These are phyloP conservation scores for Hericium coralloides DNA, from an alignment of 768 basidiomycete species.

Conservation along the genomic window DNA sequence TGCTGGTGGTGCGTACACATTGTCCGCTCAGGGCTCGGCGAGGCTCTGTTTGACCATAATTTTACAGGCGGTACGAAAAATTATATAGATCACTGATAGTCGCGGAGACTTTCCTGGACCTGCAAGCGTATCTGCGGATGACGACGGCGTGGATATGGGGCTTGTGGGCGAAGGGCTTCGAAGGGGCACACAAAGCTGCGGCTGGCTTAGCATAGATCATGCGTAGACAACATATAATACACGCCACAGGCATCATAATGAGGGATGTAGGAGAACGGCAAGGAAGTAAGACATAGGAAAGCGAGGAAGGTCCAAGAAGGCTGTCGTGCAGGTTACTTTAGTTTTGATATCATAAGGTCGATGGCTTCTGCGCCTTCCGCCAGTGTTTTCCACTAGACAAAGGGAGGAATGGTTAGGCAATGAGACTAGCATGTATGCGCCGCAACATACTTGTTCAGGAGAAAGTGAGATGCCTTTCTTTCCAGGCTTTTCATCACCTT, in stretches of 20 bases:
- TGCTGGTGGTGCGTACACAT: slow-evolving; percentile 58
- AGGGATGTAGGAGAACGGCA: slow-evolving; percentile 9
- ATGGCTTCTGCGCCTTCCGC: slow-evolving; percentile 3
- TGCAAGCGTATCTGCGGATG: slow-evolving; percentile 46
- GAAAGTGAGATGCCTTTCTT: slow-evolving; percentile 73
- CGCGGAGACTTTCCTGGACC: slow-evolving; percentile 56
- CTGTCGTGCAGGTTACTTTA: not conserved
- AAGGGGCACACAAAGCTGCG: slow-evolving; percentile 62
- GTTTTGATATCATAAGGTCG: slow-evolving; percentile 1
- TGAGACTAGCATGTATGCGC: not conserved
- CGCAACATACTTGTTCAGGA: slow-evolving; percentile 49
- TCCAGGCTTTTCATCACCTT: slow-evolving; percentile 57
- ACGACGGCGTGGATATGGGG: slow-evolving; percentile 58
- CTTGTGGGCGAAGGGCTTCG: slow-evolving; percentile 45
- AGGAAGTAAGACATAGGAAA: not conserved
- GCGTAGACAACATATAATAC: slow-evolving; percentile 11
- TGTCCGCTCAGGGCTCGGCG: too few species aligned
- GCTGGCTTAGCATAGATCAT: slow-evolving; percentile 34
- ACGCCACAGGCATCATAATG: slow-evolving; percentile 3
- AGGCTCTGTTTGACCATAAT: slow-evolving; percentile 5
- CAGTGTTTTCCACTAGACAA: slow-evolving; percentile 20
- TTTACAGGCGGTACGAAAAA: slow-evolving; percentile 48
- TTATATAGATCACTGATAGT: slow-evolving; percentile 41
- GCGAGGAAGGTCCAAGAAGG: slow-evolving; percentile 27
- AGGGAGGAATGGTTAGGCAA: slow-evolving; percentile 22